Evolutionary conservation across 805 yeast genomes (phyloP), one percentile per base, ranked within the genome.

Genomic region (Pichia phayaonensis): DNA sequence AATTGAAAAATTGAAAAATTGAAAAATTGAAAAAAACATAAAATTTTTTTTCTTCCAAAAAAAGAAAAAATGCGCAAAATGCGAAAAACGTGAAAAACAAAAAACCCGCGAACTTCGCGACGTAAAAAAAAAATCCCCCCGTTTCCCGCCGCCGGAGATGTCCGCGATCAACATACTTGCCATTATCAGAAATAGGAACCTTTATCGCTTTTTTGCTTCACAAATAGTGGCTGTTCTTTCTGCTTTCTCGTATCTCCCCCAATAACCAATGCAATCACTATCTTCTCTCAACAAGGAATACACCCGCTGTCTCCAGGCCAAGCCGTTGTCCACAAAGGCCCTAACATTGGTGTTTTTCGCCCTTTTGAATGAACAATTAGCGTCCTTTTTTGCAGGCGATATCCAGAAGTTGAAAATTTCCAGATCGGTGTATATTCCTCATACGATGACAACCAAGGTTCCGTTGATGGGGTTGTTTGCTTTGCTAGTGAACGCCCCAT

Each of bases 261-360:
- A n/a, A n/a, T n/a, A n/a, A n/a, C n/a, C 11, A 8, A 24, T 27
- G 34, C 18, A 23, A 3, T 18, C 38, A 8, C 26, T 24, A 11
- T 12, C 23, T 4, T 13, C 21, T 5, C 16, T 41, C 6, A 44
- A 45, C 12, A 20, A 15, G 12, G 26, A 21, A 40, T 39, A 27
- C 12, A 16, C 40, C 13, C 16, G 11, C 10, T n/a, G 10, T 1
- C n/a, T 44, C 3, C 18, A 23, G 4, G 70, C 66, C 50, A 69
- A 79, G 53, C 89, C 89, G 0, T 62, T 83, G 13, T 61, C 77
- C 44, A 81, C 86, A 45, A 83, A 83, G 59, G 70, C 82, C 1
- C 54, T 76, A 20, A 82, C 87, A 0, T 73, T 81, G 2, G 83
- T 79, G 0, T 59, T 75, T 0, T 66, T 82, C n/a, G 76, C 77